Evolutionary conservation across 23 red algal species (phyloP), one percentile per base, ranked within the genome.

Genomic region (Agarophyton chilense): DNA sequence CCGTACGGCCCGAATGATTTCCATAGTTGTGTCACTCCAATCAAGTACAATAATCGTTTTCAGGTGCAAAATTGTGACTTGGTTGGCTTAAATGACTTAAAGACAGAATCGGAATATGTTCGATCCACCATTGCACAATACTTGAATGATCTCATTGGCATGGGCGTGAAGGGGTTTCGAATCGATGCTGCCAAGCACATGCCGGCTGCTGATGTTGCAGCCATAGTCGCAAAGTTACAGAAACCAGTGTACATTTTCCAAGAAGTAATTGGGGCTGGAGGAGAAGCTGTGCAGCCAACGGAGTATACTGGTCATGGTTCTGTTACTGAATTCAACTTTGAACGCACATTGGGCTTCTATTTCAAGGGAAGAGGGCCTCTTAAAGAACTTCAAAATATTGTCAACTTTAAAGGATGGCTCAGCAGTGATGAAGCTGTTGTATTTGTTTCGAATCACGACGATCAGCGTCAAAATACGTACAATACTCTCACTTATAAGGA

Each of bases 181-280:
- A n/a, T 78, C 32, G 74, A 57, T 57, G 45, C 74, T 21, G 74
- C 74, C 51, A 78, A 78, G 74, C 46, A 78, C n/a, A 78, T 78
- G 74, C 4, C 46, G 22, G 1, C 74, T 8, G 74, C 13, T 54
- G 74, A 78, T 21, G 26, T 78, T 55, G 46, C 45, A 2, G 74
- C 74, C 18, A 78, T 78, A 28, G 53, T 78, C 44, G 74, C 64
- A 29, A 70, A 70, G 64, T 70, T 70, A 18, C 6, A 70, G 4
- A 41, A 40, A 10, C 64, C 64, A 1, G 64, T 70, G 64, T 70
- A 70, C 38, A 70, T 70, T 33, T 70, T 70, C 19, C 64, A 70
- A 70, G 64, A 70, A 70, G 64, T 70, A 2, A 70, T 70, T 42
- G 64, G 64, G 8, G 64, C 64, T 18, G 64, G 64, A 39, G 64